Evolutionary conservation across 163 green algal genomes (phyloP), one percentile per base, ranked within the genome.

Genomic region (Scenedesmus sp.): DNA sequence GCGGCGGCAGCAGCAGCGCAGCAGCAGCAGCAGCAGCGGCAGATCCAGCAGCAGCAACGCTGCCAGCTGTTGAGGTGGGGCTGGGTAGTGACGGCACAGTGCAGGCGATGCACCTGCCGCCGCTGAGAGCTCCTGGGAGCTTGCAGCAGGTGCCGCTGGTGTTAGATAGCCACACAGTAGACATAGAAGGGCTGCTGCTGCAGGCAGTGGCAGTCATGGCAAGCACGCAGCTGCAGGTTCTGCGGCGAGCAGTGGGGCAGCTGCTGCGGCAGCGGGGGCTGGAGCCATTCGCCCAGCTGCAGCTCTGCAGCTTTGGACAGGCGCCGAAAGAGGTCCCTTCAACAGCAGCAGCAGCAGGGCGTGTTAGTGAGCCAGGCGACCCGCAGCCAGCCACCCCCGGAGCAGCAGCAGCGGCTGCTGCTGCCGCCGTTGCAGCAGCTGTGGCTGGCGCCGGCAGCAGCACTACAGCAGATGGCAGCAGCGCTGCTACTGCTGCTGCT

Each of bases 121-220:
- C 67, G 79, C 60, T 91, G 84, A 79, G 64, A 4, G 13, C 85
- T 4, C 57, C 55, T 7, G 73, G 76, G 18, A 76, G 46, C 66
- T 56, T 86, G 55, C 46, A 87, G 55, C 18, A 57, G 4, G 16
- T 88, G 67, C 52, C 66, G 26, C 81, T 94, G 86, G 34, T 26
- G 77, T 91, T 96, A 34, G 92, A 96, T 76, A 92, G 91, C 52
- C 91, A 88, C 62, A 86, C 85, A 3, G 93, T 94, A 8, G 95
- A 96, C 64, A 76, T 96, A 26, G 94, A 95, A 60, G 93, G 94
- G 84, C 84, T 96, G 84, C 91, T 96, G 76, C 92, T 96, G 87
- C 93, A 90, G 79, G 91, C 92, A 0, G 90, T 93, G 66, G 91
- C 90, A 26, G 88, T 93, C n/a, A 89, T 87, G 16, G 90, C 89